Evolutionary conservation across 345 rosid genomes (phyloP).

Genomic region (Capsella bursapastoris): DNA sequence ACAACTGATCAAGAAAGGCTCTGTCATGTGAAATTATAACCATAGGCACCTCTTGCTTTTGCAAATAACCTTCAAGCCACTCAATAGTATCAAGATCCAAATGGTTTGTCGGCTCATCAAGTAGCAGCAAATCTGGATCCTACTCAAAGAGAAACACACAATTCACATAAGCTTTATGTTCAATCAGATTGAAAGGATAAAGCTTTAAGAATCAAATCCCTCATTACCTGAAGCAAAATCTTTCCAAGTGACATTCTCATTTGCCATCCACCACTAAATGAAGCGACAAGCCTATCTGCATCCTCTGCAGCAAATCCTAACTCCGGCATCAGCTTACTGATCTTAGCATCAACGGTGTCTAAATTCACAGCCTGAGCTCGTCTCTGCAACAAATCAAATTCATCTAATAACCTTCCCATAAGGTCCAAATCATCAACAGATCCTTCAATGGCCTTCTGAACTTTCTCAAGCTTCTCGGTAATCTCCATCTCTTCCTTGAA

Average conservation of each 20-base stretch:
- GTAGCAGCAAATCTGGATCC: constrained; percentile 92
- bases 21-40: constrained; percentile 96
- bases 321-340: constrained; percentile 93
- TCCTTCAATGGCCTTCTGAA: constrained; percentile 82
- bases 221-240: constrained; percentile 86
- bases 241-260: constrained; percentile 99
- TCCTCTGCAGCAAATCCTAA: constrained; percentile 82
- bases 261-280: constrained; percentile 98
- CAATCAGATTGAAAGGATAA: not conserved
- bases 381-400: constrained; percentile 87
- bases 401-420: constrained; percentile 96
- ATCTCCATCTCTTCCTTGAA: constrained; percentile 92
- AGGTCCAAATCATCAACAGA: constrained; percentile 87
- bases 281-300: constrained; percentile 90
- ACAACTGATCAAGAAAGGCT: constrained; percentile 93
- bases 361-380: constrained; percentile 78
- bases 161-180: not conserved
- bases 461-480: constrained; percentile 65
- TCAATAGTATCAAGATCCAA: constrained; percentile 95
- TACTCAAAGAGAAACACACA: constrained; percentile 44
- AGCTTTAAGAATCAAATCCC: constrained; percentile 1
- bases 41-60: constrained; percentile 94
- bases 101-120: constrained; percentile 98
- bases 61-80: constrained; percentile 95
- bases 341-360: constrained; percentile 75